Percentiles rank a stretch among this genome's conserved stretches.
Evolutionary conservation across 31 red algal genomes (phyloP).

Genomic region (Odonthalia washingtoniensis): DNA sequence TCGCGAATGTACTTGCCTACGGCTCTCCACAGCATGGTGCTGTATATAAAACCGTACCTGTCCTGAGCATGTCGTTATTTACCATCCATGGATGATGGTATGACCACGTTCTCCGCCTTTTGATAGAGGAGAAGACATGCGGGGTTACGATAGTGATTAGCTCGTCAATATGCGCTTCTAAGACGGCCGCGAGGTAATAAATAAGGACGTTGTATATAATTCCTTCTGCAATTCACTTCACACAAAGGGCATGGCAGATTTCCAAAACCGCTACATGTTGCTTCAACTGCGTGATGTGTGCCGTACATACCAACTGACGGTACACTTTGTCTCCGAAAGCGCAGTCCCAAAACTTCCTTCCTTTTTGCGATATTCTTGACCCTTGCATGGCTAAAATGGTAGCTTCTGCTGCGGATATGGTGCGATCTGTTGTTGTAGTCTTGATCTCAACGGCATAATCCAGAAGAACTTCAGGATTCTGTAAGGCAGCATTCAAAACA

Average conservation of each 20-base stretch:
- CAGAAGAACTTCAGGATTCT: neutral
- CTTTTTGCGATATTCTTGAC: neutral
- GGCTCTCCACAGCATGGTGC: neutral
- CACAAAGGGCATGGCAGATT: neutral
- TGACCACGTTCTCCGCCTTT: neutral
- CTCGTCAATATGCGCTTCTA: neutral
- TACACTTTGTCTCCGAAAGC: neutral
- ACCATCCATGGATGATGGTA: neutral
- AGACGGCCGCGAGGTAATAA: neutral
- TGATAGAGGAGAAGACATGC: neutral
- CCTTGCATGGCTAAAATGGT: neutral
- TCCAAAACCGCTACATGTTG: neutral
- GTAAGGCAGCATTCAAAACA: neutral
- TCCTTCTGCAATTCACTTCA: too few species aligned
- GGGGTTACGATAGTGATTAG: neutral
- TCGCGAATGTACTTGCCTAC: neutral
- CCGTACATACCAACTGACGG: neutral
- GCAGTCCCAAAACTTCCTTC: neutral
- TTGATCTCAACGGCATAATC: constrained; percentile 3
- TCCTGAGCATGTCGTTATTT: too few species aligned
- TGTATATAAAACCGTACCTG: constrained; percentile 2
- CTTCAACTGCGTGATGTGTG: neutral
- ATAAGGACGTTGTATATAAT: neutral
- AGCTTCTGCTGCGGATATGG: neutral
- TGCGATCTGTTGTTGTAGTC: neutral